Evolutionary conservation across 345 rosid genomes (phyloP).

Genomic region (Combretum micranthum): DNA sequence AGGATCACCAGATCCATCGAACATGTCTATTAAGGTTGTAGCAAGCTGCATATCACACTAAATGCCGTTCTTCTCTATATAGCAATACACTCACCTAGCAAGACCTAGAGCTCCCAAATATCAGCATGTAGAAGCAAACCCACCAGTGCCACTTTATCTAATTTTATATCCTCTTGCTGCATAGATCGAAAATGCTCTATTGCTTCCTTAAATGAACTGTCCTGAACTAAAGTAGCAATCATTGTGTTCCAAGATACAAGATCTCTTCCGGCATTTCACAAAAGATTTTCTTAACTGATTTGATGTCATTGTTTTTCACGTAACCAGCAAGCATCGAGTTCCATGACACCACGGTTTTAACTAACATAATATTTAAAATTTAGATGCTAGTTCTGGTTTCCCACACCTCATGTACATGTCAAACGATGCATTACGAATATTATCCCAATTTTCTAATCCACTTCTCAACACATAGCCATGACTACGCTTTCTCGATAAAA

Average conservation of each 20-base stretch:
- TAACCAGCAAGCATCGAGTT: conserved; percentile 47
- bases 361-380: conserved; percentile 39
- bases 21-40: too few relatives aligned
- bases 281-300: too few relatives aligned
- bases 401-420: conserved; percentile 67
- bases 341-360: conserved; percentile 54
- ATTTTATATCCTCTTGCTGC: conserved; percentile 42
- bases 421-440: conserved; percentile 38
- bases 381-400: conserved; percentile 34
- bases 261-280: conserved; percentile 51
- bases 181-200: conserved; percentile 39
- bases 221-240: conserved; percentile 44
- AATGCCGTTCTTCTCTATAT: too few relatives aligned
- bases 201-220: conserved; percentile 43
- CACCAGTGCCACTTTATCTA: conserved; percentile 48
- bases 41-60: too few relatives aligned
- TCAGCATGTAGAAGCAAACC: conserved; percentile 59
- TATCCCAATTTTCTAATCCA: conserved; percentile 45
- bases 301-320: conserved; percentile 36
- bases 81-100: conserved; percentile 47
- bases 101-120: conserved; percentile 52
- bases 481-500: conserved; percentile 32
- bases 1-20: too few relatives aligned
- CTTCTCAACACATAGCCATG: conserved; percentile 53
- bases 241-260: conserved; percentile 57